These are phyloP conservation scores for Amauroascus niger DNA, from an alignment of 2,329 filamentous ascomycete species.

Conservation along the genomic window DNA sequence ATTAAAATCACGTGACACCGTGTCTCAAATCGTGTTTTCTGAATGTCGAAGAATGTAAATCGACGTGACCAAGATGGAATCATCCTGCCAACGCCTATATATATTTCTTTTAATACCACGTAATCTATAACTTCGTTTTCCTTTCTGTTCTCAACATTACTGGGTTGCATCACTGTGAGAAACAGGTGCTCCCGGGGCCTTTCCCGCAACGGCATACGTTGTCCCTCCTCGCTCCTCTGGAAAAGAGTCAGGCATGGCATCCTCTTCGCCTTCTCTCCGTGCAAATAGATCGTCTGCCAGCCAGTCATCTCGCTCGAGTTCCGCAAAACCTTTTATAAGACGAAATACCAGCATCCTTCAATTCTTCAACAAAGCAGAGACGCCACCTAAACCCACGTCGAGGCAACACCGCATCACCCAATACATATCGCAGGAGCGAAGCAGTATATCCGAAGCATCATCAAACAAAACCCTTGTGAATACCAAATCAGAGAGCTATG, in stretches of 20 bases:
- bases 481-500: conserved; percentile 13
- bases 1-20: conserved; percentile 1
- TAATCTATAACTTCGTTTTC: not conserved
- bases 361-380: conserved; percentile 63
- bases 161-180: not conserved
- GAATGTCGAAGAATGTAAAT: too few relatives aligned
- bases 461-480: not conserved
- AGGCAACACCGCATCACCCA: conserved; percentile 48
- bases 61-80: not conserved
- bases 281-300: not conserved
- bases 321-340: conserved; percentile 3
- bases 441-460: conserved; percentile 17
- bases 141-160: not conserved
- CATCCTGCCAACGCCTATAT: not conserved
- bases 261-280: conserved; percentile 7
- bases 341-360: conserved; percentile 58
- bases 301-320: not conserved
- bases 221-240: not conserved
- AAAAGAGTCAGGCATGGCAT: not conserved
- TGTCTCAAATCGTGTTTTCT: not conserved
- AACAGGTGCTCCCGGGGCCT: not conserved
- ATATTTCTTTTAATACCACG: too few relatives aligned
- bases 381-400: conserved; percentile 40
- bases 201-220: not conserved
- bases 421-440: conserved; percentile 26